phyloP scores from a whole-genome alignment of 2,329 filamentous ascomycete species.

The Stagonosporopsis chrysanthemi region DNA sequence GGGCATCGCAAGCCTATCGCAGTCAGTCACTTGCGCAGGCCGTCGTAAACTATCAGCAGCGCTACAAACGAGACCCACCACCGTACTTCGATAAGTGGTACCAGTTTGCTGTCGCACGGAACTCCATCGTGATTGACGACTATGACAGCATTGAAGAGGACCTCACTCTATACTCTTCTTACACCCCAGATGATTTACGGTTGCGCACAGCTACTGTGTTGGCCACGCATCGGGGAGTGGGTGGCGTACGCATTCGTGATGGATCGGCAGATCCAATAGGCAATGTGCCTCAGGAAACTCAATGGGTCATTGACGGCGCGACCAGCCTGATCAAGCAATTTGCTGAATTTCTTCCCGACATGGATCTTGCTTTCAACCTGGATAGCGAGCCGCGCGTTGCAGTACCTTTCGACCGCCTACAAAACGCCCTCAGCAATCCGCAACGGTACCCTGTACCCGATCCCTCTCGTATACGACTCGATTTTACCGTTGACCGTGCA shows the following conservation, averaged over 20 bases:
- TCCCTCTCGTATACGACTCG: conserved; percentile 30
- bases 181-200: conserved; percentile 60
- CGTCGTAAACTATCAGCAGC: conserved; percentile 59
- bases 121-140: conserved; percentile 64
- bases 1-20: conserved; percentile 55
- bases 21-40: conserved; percentile 60
- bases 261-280: conserved; percentile 54
- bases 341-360: conserved; percentile 64
- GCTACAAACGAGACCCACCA: conserved; percentile 64
- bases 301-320: conserved; percentile 66
- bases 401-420: conserved; percentile 54
- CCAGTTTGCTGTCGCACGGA: conserved; percentile 60
- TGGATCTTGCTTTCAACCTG: conserved; percentile 70
- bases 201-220: conserved; percentile 61
- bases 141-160: conserved; percentile 67
- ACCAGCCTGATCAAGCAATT: conserved; percentile 60
- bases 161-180: conserved; percentile 62
- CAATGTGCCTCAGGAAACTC: conserved; percentile 62
- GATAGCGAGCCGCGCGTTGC: conserved; percentile 67
- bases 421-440: conserved; percentile 36
- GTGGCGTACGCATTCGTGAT: conserved; percentile 63
- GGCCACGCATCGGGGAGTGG: conserved; percentile 62
- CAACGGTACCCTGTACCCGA: conserved; percentile 34
- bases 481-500: conserved; percentile 51
- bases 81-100: conserved; percentile 69